Percentiles rank a stretch among this genome's conserved stretches.
phyloP scores from a whole-genome alignment of 2,329 filamentous ascomycete species.

The Penicillium fuscoglaucum region DNA sequence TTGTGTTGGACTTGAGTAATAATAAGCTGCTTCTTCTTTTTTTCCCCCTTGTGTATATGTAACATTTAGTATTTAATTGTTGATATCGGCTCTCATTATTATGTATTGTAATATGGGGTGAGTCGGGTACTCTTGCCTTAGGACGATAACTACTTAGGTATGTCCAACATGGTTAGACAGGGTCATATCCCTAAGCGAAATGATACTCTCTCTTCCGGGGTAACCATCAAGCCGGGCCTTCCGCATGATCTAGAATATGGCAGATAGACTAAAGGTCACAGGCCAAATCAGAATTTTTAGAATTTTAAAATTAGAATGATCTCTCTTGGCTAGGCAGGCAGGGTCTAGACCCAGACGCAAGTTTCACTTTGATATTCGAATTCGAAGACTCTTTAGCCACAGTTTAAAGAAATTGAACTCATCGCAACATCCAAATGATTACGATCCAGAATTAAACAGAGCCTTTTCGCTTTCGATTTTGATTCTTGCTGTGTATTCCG shows the following conservation, averaged over 20 bases:
- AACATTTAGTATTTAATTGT: not conserved
- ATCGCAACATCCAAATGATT: not conserved
- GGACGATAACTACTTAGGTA: not conserved
- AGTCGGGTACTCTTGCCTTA: not conserved
- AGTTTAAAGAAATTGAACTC: not conserved
- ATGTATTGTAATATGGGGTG: not conserved
- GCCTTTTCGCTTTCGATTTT: not conserved
- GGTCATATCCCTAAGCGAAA: not conserved
- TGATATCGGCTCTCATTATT: not conserved
- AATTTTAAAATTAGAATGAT: constrained; percentile 7
- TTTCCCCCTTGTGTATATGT: not conserved
- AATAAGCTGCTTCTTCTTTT: no score
- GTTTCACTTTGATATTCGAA: constrained; percentile 6
- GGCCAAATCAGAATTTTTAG: constrained; percentile 4
- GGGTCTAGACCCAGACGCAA: constrained; percentile 10
- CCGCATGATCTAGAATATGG: not conserved
- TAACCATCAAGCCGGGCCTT: not conserved
- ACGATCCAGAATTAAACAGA: not conserved
- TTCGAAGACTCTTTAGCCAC: not conserved
- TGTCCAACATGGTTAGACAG: not conserved
- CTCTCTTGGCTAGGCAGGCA: not conserved
- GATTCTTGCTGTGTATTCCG: not conserved
- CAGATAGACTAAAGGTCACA: not conserved
- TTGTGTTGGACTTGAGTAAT: not conserved
- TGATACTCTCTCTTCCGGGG: not conserved